These are phyloP conservation scores for Starmerella bombi DNA, from an alignment of 805 yeast species.

Conservation along the genomic window DNA sequence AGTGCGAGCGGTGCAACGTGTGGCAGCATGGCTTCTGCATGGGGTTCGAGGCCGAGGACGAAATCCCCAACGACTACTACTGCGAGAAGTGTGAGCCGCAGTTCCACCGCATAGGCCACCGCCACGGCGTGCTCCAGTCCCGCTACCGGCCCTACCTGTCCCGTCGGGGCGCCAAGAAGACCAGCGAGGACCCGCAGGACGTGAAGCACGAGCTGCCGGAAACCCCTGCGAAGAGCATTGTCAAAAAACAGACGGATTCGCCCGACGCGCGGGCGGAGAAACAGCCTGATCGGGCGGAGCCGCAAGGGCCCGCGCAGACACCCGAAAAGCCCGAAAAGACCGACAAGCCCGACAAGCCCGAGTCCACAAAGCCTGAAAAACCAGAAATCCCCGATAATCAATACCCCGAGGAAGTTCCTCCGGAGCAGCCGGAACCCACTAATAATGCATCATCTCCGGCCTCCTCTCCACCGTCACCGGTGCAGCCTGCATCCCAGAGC, in stretches of 20 bases:
- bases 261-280: background rate
- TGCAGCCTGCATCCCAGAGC: background rate
- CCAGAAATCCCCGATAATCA: background rate
- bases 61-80: conserved; percentile 87
- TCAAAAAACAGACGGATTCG: background rate
- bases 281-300: background rate
- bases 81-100: conserved; percentile 88
- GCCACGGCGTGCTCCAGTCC: conserved; percentile 12
- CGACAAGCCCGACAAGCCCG: background rate
- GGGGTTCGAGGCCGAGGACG: conserved; percentile 58
- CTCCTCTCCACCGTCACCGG: background rate
- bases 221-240: background rate
- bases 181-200: conserved; percentile 18
- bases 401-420: background rate
- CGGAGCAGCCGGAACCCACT: background rate
- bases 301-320: background rate
- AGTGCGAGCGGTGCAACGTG: conserved; percentile 85
- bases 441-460: background rate
- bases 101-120: conserved; percentile 35
- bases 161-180: conserved; percentile 22
- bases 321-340: background rate
- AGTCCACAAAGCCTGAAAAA: background rate
- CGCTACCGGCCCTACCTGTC: conserved; percentile 15
- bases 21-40: conserved; percentile 99
- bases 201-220: conserved; percentile 20